Conservation (phyloP, 345 rosid genomes). For the Euphorbia lathyris region DNA sequence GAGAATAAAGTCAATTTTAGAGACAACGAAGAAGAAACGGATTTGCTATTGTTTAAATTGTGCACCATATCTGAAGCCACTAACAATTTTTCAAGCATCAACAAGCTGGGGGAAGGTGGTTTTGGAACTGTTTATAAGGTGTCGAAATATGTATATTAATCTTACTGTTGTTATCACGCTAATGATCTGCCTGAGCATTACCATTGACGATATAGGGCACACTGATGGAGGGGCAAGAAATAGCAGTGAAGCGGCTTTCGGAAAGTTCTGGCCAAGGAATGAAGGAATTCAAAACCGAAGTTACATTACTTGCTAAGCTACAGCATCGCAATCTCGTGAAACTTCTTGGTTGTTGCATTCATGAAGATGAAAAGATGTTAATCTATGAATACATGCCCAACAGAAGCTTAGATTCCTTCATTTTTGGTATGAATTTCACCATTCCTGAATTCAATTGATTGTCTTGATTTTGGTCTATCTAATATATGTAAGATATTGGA, state of each 20-base stretch:
- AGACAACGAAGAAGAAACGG: background rate
- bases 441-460: background rate
- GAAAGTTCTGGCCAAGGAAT: conserved; percentile 33
- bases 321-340: conserved; percentile 40
- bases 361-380: conserved; percentile 31
- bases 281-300: conserved; percentile 34
- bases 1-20: no score
- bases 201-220: no score
- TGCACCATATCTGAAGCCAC: conserved; percentile 13
- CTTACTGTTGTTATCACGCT: no score
- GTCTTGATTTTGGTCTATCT: background rate
- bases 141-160: no score
- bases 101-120: conserved; percentile 40
- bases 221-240: conserved; percentile 25
- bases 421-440: conserved; percentile 22
- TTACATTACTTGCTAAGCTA: conserved; percentile 24
- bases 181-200: no score
- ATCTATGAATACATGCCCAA: conserved; percentile 39
- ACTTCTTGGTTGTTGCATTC: conserved; percentile 37
- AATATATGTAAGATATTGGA: no score
- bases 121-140: conserved; percentile 38
- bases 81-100: conserved; percentile 19
- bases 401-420: conserved; percentile 34
- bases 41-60: no score
- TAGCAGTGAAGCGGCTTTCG: conserved; percentile 37